Conservation (phyloP, 2,329 filamentous ascomycete species). For the Colletotrichum lupini region DNA sequence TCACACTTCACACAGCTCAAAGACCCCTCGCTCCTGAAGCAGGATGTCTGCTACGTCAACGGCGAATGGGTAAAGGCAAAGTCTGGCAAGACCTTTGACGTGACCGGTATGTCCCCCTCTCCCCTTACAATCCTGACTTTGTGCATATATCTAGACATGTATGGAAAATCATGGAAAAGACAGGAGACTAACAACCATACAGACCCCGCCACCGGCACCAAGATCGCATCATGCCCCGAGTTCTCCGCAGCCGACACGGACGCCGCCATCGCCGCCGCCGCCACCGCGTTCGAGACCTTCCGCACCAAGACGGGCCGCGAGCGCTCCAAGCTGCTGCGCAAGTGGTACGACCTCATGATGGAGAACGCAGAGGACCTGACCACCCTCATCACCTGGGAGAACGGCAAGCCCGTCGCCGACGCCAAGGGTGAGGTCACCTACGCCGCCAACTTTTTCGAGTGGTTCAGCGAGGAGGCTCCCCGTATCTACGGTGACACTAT, state of each 20-base stretch:
- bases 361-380: slow-evolving; percentile 85
- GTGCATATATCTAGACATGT: too few relatives aligned
- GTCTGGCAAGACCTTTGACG: slow-evolving; percentile 92
- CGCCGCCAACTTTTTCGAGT: slow-evolving; percentile 81
- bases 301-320: slow-evolving; percentile 78
- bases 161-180: too few relatives aligned
- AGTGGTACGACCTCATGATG: slow-evolving; percentile 84
- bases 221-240: slow-evolving; percentile 87
- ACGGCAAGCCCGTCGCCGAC: slow-evolving; percentile 85
- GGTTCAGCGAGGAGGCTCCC: slow-evolving; percentile 85
- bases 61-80: slow-evolving; percentile 90
- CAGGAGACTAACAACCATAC: slow-evolving; percentile 4
- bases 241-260: slow-evolving; percentile 83
- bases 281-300: slow-evolving; percentile 78
- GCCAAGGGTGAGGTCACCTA: slow-evolving; percentile 79
- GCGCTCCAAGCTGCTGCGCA: slow-evolving; percentile 77
- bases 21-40: slow-evolving; percentile 85
- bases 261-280: slow-evolving; percentile 85
- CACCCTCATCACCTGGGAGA: slow-evolving; percentile 88
- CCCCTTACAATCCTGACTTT: not conserved
- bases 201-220: slow-evolving; percentile 86
- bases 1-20: slow-evolving; percentile 66
- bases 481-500: slow-evolving; percentile 81
- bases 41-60: slow-evolving; percentile 85
- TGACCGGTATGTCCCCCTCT: slow-evolving; percentile 65